phyloP scores from a whole-genome alignment of 2,329 filamentous ascomycete genomes.

The Cadophora sp. region DNA sequence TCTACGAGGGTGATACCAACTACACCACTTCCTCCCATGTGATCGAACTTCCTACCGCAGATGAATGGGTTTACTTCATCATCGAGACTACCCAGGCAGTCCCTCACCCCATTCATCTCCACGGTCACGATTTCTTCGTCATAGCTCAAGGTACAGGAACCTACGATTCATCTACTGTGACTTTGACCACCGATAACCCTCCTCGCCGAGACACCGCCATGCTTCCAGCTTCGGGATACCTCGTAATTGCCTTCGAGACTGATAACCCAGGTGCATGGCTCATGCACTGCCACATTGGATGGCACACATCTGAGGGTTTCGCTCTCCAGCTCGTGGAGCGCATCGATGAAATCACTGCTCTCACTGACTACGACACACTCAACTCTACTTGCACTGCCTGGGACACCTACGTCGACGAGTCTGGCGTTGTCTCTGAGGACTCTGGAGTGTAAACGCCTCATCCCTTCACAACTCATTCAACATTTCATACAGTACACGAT shows the following conservation, averaged over 20 bases:
- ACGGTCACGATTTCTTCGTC: conserved; percentile 57
- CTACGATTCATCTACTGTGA: conserved; percentile 38
- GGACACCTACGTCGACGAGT: background rate
- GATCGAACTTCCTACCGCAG: conserved; percentile 37
- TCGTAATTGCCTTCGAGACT: conserved; percentile 38
- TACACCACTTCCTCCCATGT: conserved; percentile 36
- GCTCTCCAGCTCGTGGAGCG: conserved; percentile 56
- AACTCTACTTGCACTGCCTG: background rate
- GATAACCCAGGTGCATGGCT: conserved; percentile 43
- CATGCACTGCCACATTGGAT: conserved; percentile 49
- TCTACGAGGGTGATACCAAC: conserved; percentile 38
- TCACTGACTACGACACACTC: background rate
- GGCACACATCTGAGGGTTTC: conserved; percentile 61
- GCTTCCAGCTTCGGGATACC: conserved; percentile 44
- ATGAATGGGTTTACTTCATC: conserved; percentile 42
- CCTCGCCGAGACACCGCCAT: conserved; percentile 58
- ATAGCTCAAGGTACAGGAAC: conserved; percentile 53
- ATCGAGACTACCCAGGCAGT: conserved; percentile 36
- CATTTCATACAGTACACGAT: background rate
- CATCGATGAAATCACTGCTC: background rate
- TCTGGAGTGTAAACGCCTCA: background rate
- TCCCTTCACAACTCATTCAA: background rate
- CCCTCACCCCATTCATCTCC: conserved; percentile 51
- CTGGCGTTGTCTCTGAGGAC: background rate
- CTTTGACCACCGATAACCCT: conserved; percentile 48